Evolutionary conservation across 805 yeast genomes (phyloP).

Genomic region (Limtongia smithiae): DNA sequence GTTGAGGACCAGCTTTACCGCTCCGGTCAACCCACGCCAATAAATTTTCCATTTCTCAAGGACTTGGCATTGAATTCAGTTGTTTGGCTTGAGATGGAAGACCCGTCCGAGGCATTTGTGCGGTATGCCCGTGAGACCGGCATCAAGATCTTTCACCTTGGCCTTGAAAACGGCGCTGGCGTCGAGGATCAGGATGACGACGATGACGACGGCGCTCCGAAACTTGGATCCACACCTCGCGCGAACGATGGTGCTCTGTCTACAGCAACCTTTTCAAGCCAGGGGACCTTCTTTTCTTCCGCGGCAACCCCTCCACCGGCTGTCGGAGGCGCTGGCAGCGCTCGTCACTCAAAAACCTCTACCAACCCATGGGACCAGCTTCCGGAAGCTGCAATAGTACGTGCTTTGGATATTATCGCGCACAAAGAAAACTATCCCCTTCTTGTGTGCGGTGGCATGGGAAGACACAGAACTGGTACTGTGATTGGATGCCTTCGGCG

Average conservation of each 20-base stretch:
- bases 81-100: constrained; percentile 93
- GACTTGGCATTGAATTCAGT: constrained; percentile 73
- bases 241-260: too few species aligned
- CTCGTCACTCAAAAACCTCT: not conserved
- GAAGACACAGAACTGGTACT: constrained; percentile 95
- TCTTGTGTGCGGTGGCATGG: constrained; percentile 96
- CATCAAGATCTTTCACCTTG: constrained; percentile 77
- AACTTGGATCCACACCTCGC: not conserved
- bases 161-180: constrained; percentile 52
- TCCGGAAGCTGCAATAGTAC: constrained; percentile 73
- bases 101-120: constrained; percentile 82
- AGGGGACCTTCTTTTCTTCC: too few species aligned
- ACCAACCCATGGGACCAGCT: constrained; percentile 96
- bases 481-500: constrained; percentile 91
- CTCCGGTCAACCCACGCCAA: constrained; percentile 92
- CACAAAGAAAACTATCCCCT: constrained; percentile 75
- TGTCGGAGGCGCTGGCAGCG: not conserved
- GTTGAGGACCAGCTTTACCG: constrained; percentile 84
- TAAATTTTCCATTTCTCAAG: constrained; percentile 79
- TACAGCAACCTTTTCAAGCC: too few species aligned
- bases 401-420: constrained; percentile 72
- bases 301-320: not conserved
- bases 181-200: constrained; percentile 15
- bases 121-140: constrained; percentile 72
- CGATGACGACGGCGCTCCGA: constrained; percentile 1